Base-by-base conservation (phyloP, 148 eudicot species). In the Drosera capensis region DNA sequence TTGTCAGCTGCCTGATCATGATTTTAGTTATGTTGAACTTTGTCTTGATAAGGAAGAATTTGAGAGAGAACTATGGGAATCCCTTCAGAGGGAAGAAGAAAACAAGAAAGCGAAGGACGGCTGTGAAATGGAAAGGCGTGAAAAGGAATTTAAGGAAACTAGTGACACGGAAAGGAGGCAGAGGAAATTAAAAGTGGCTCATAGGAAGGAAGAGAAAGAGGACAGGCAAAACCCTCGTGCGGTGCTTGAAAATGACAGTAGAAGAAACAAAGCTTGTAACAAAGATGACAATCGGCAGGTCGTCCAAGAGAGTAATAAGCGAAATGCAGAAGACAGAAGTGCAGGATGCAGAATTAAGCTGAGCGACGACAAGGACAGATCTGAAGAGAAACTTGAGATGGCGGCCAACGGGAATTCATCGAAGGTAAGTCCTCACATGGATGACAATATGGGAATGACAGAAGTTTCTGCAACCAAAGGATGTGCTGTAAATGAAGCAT, bases 171-270 rank as follows among this genome's bases (percentile, higher is more conserved):
- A 63, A 14, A 52, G 47, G 49, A 63, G 46, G 46, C 48, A 34
- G 38, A 34, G 55, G 55, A 38, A 24, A 44, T 14, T 29, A 15
- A 48, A 49, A 37, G 70, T 64, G 55, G 40, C 35, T 34, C 31
- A 28, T 34, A 9, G 0, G 38, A 34, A 15, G 38, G 38, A 34
- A 28, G 31, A 6, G 11, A 28, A 11, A 5, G 31, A 28, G 31
- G 11, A 11, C 5, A 28, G 5, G 31, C 5, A 28, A 11, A 11
- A 28, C 5, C 7, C 31, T 44, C 38, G 17, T 18, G 53, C 44
- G 37, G 59, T 54, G 30, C 67, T 56, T 24, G 64, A 46, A 49
- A 53, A 34, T 45, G 67, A 48, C 46, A 43, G 57, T 30, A 56
- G 49, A 30, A 41, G 46, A 51, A 19, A 48, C 2, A 11, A 4